Evolutionary conservation across 2,329 filamentous ascomycete species (phyloP).

Genomic region (Aspergillus amoenus): DNA sequence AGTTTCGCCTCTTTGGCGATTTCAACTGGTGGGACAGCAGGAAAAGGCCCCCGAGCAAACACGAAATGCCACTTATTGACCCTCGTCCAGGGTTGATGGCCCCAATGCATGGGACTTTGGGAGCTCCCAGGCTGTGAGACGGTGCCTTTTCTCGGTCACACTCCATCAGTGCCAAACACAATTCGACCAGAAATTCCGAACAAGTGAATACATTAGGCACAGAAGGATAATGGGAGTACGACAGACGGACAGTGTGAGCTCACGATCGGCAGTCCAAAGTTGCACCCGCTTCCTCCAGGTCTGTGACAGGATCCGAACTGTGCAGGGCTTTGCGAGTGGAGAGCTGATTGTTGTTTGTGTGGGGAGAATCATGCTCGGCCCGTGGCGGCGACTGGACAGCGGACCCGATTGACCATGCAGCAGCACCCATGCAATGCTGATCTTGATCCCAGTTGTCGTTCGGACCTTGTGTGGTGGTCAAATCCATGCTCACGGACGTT

Average conservation of each 20-base stretch:
- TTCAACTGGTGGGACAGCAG: background rate
- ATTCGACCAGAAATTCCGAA: background rate
- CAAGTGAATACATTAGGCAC: background rate
- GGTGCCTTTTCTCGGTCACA: background rate
- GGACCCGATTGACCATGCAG: background rate
- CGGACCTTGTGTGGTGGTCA: background rate
- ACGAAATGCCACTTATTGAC: background rate
- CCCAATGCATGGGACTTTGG: background rate
- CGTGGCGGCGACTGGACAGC: background rate
- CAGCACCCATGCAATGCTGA: background rate
- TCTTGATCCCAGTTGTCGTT: background rate
- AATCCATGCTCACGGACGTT: background rate
- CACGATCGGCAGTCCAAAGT: slow-evolving; percentile 1
- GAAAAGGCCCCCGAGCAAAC: background rate
- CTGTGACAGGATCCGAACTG: background rate
- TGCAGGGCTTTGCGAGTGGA: slow-evolving; percentile 2
- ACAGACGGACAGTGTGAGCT: background rate
- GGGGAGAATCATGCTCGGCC: no score
- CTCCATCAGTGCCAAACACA: background rate
- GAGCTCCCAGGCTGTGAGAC: background rate
- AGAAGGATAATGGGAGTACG: background rate
- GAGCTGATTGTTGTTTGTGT: background rate
- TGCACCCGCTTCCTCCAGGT: background rate
- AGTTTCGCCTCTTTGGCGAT: background rate
- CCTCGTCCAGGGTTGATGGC: background rate